phyloP scores from a whole-genome alignment of 768 basidiomycete species.

The Kwoniella sp. region DNA sequence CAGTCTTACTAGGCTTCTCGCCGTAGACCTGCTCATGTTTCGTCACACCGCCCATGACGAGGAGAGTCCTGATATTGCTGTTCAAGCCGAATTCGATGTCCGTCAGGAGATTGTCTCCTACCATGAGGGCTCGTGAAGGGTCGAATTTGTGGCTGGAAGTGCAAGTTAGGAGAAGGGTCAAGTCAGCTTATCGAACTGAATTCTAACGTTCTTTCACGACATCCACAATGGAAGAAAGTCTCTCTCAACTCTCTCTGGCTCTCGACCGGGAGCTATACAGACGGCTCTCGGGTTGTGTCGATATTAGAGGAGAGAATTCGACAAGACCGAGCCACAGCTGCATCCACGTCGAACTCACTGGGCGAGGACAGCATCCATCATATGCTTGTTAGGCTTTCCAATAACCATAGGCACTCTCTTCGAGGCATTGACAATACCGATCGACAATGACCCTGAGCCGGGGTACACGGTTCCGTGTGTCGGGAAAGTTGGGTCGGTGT shows the following conservation, averaged over 20 bases:
- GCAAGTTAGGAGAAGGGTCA: not conserved
- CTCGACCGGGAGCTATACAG: too few species aligned
- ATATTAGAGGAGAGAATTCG: not conserved
- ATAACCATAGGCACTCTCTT: conserved; percentile 70
- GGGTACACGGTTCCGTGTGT: conserved; percentile 71
- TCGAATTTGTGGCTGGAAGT: conserved; percentile 79
- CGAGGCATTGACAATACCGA: conserved; percentile 71
- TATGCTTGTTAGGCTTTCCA: conserved; percentile 86
- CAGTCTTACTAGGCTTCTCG: conserved; percentile 67
- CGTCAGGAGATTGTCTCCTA: conserved; percentile 92
- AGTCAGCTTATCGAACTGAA: too few species aligned
- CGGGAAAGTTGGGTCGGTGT: conserved; percentile 91
- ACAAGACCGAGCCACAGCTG: not conserved
- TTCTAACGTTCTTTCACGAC: conserved; percentile 1
- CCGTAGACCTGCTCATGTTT: conserved; percentile 72
- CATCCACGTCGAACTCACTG: conserved; percentile 59
- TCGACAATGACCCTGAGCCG: conserved; percentile 73
- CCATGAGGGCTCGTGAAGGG: conserved; percentile 84
- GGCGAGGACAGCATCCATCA: conserved; percentile 89
- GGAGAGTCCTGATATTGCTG: conserved; percentile 80
- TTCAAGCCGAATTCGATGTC: conserved; percentile 91
- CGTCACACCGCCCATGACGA: conserved; percentile 75
- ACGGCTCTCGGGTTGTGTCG: too few species aligned
- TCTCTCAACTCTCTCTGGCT: too few species aligned
- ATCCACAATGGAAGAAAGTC: too few species aligned